phyloP scores from a whole-genome alignment of 305 asterid genomes.

The Plantago rigida region DNA sequence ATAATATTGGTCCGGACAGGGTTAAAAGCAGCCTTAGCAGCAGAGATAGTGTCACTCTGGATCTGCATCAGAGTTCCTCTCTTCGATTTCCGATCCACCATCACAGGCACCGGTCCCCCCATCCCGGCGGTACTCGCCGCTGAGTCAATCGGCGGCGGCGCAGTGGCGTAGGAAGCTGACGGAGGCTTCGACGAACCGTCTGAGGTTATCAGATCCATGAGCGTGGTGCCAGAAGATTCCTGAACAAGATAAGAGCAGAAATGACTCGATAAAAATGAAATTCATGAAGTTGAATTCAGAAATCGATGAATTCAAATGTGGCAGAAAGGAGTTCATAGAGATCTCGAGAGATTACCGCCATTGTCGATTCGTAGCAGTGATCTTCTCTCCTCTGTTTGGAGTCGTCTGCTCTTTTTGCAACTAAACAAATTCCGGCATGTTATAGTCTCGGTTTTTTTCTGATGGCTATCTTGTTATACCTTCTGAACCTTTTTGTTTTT shows the following conservation, averaged over 20 bases:
- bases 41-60: constrained; percentile 91
- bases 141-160: constrained; percentile 50
- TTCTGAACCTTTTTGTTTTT: neutral
- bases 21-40: constrained; percentile 83
- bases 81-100: constrained; percentile 74
- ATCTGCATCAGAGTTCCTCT: constrained; percentile 86
- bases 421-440: too few relatives aligned
- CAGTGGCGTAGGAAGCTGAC: constrained; percentile 39
- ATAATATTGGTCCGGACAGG: constrained; percentile 80
- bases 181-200: constrained; percentile 58
- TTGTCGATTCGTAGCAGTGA: neutral
- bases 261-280: too few relatives aligned
- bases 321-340: neutral
- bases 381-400: too few relatives aligned
- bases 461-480: neutral
- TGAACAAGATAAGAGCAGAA: constrained; percentile 19
- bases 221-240: constrained; percentile 89
- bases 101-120: constrained; percentile 44
- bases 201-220: constrained; percentile 97
- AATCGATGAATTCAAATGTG: neutral
- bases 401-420: too few relatives aligned
- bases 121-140: constrained; percentile 26
- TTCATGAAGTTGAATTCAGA: neutral
- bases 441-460: neutral
- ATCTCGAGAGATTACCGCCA: constrained; percentile 7